Base-by-base conservation (phyloP, 2,329 filamentous ascomycete genomes). In the Arthrinium phaeospermum region DNA sequence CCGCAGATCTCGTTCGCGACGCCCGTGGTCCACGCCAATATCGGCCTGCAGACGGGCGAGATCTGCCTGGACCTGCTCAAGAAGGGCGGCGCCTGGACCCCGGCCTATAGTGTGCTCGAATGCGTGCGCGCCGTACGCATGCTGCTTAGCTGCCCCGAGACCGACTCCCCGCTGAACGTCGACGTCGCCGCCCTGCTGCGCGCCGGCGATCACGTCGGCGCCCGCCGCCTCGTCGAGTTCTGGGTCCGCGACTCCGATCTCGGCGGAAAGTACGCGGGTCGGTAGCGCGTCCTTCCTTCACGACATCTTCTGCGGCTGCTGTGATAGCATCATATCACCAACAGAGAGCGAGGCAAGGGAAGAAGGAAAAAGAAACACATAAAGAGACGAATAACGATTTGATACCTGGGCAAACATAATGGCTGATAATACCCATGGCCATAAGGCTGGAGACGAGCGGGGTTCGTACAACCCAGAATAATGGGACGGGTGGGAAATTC, bases 21-120 rank as follows among this genome's bases (percentile, higher is more conserved):
- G 47, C 90, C 91, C 74, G 91, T 97, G 76, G 93, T 94, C 78
- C 95, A 98, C 85, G 91, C 95, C 68, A 98, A 98, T 83, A 91
- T 91, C 45, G 85, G 86, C 70, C 85, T 89, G 74, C 78, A 87
- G 76, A 95, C 91, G 2, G 96, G 96, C 77, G 95, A 98, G 83
- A 96, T 99, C 80, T 99, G 96, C 82, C 90, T 98, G 41, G 96
- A 98, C 80, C 88, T 98, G 74, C 87, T 99, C 73, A 88, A 89
- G 79, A 88, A 92, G 71, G 57, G 57, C 34, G 57, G 57, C 16
- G 88, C 89, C 24, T 98, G 96, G 96, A 93, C 93, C 73, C 94
- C 95, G 0, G 91, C 94, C 24, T 96, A 98, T 82, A 95, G 92
- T 53, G 88, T 98, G 27, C 88, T 92, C 47, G 90, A 92, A 78